Base-by-base conservation (phyloP, 2,329 filamentous ascomycete genomes). In the Trichoderma afroharzianum region DNA sequence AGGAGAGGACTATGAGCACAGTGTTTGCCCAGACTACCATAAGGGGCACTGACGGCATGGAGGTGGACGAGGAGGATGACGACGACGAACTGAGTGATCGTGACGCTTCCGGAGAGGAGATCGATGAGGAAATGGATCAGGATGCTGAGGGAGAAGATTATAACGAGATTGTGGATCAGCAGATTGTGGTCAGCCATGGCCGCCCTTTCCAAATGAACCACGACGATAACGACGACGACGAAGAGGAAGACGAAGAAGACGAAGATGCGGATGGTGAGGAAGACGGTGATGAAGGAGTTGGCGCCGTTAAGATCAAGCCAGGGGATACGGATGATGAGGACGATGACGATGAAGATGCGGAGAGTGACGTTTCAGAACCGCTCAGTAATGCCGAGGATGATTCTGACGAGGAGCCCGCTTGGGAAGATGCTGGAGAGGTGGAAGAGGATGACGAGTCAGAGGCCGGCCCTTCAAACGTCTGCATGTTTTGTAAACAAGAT, bases 401-500 rank as follows among this genome's bases (percentile, higher is more conserved):
- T 74, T 87, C 84, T 32, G 88, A 88, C 14, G 76, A 76, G 32
- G 80, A 80, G 63, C 76, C 74, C 11, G 76, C 75, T 68, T 89
- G 87, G 80, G 88, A 91, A 70, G 86, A 86, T 32, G 88, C 86
- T 36, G 86, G 86, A 81, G 86, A 83, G 21, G 87, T 86, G 36
- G 86, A 85, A 71, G 89, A 88, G 24, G 86, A 86, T 12, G 90
- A 91, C 43, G 85, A 86, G 12, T 86, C 85, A 2, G 88, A 89
- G 70, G 83, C 83, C 1, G 87, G 84, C 57, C 83, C 85, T 18
- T 73, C 79, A 67, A 83, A 82, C 59, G 75, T 78, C 68, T 85
- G 81, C 82, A 92, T 94, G 74, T 97, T 95, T 77, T 98, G 95
- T 82, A 90, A 90, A 71, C 87, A 93, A 79, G 91, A 93, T 74